Evolutionary conservation across 2,329 filamentous ascomycete genomes (phyloP).

Genomic region (Trichoderma sp.): DNA sequence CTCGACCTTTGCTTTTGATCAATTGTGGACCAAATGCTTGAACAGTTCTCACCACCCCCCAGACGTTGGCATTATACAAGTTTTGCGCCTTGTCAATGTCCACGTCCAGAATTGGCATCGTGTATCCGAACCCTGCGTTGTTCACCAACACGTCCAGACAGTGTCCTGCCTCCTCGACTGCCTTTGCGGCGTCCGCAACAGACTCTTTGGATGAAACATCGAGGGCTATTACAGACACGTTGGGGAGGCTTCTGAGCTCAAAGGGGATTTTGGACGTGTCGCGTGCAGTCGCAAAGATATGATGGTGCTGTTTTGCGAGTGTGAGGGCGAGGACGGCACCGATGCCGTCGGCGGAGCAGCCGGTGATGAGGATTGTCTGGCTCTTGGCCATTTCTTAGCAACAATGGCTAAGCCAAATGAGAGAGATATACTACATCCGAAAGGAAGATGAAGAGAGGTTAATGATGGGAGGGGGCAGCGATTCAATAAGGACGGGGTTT

Average conservation of each 20-base stretch:
- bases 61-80: conserved; percentile 36
- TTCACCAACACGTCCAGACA: conserved; percentile 36
- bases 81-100: conserved; percentile 28
- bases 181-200: conserved; percentile 27
- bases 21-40: conserved; percentile 33
- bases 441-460: background rate
- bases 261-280: conserved; percentile 31
- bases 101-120: conserved; percentile 31
- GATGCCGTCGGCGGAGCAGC: conserved; percentile 31
- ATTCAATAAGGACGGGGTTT: background rate
- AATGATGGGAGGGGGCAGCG: background rate
- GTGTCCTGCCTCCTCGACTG: conserved; percentile 8
- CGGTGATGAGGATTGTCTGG: conserved; percentile 30
- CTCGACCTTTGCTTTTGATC: conserved; percentile 30
- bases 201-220: conserved; percentile 34
- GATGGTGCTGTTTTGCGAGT: conserved; percentile 28
- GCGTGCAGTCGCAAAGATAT: conserved; percentile 37
- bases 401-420: background rate
- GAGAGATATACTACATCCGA: no score
- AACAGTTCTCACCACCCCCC: conserved; percentile 32
- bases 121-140: conserved; percentile 34
- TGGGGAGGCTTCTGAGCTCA: conserved; percentile 27
- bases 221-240: conserved; percentile 31
- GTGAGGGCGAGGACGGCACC: conserved; percentile 28
- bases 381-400: background rate